Evolutionary conservation across 495 filamentous ascomycete species (phyloP), one percentile per base, ranked within the genome.

Genomic region (Aspergillus wentii): DNA sequence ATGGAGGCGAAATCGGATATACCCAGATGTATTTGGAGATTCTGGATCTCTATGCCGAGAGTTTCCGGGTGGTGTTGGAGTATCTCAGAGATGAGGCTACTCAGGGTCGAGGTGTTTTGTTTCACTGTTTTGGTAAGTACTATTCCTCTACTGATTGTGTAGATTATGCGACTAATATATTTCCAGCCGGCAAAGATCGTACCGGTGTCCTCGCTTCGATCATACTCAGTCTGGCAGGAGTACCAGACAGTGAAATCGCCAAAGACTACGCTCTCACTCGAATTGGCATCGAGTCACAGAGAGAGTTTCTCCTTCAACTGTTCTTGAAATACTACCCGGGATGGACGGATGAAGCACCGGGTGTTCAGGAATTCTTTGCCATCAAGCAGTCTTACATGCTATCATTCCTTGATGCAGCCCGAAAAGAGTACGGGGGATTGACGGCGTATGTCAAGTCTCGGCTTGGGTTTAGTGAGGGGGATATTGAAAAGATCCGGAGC

Each of bases 81-180:
- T 62, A 68, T 52, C 55, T 72, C 14, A 50, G 56, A 32, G 68
- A 71, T 44, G 33, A n/a, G n/a, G n/a, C n/a, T n/a, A n/a, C 49
- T 8, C 60, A 59, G 1, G 16, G 54, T 19, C 60, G 67, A 31
- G 59, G 66, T 7, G 53, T 75, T 36, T 53, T 79, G 38, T 68
- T 76, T 38, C 69, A 82, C 59, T 86, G 82, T 43, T 78, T 71
- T n/a, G 75, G 76, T 78, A 29, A 53, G 68, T 65, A 11, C 3
- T 8, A 2, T 34, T 15, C 5, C 8, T 21, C 25, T 21, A 26
- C 33, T 15, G 8, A 5, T 38, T 2, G 17, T 15, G 7, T 11
- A 18, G 26, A 11, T 17, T 23, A 16, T 9, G 23, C 17, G 15
- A 4, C 31, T 53, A 11, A 50, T 21, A 16, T 38, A 30, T 16